Evolutionary conservation across 805 yeast species (phyloP).

Genomic region (Grigorovia yakushimaensis): DNA sequence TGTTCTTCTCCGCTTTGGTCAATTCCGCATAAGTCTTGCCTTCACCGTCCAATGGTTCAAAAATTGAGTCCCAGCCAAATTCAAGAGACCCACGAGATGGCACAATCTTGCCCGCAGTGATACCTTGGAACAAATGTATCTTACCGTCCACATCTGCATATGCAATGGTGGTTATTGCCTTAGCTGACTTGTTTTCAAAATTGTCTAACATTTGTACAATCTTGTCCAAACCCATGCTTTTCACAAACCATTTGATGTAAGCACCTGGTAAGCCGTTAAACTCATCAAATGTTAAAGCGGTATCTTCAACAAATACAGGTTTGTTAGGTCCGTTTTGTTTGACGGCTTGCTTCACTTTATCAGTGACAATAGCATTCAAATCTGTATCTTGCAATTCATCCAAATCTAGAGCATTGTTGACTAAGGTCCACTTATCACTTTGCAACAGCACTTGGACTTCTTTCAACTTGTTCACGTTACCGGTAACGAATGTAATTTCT

Average conservation of each 20-base stretch:
- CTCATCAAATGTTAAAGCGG: slow-evolving; percentile 78
- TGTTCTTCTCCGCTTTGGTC: slow-evolving; percentile 65
- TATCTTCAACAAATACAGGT: slow-evolving; percentile 91
- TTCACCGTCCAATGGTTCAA: slow-evolving; percentile 49
- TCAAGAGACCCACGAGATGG: slow-evolving; percentile 63
- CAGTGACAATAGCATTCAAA: slow-evolving; percentile 67
- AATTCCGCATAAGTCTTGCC: slow-evolving; percentile 88
- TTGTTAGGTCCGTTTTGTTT: slow-evolving; percentile 47
- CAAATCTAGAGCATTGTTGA: slow-evolving; percentile 63
- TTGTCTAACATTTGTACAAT: slow-evolving; percentile 68
- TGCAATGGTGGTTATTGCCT: slow-evolving; percentile 88
- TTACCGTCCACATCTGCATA: slow-evolving; percentile 78
- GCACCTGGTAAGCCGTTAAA: slow-evolving; percentile 89
- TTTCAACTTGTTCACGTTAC: slow-evolving; percentile 76
- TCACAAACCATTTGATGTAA: slow-evolving; percentile 84
- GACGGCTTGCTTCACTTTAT: slow-evolving; percentile 64
- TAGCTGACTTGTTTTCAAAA: slow-evolving; percentile 76
- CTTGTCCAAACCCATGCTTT: slow-evolving; percentile 64
- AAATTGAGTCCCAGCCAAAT: slow-evolving; percentile 94
- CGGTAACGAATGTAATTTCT: slow-evolving; percentile 66
- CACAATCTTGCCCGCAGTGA: slow-evolving; percentile 74
- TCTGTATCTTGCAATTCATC: slow-evolving; percentile 86
- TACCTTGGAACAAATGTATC: slow-evolving; percentile 76
- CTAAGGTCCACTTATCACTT: slow-evolving; percentile 31
- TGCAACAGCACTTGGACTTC: slow-evolving; percentile 71